Evolutionary conservation across 352 stramenopile species (phyloP), one percentile per base, ranked within the genome.

Genomic region (Chrysophaeum taylorii): DNA sequence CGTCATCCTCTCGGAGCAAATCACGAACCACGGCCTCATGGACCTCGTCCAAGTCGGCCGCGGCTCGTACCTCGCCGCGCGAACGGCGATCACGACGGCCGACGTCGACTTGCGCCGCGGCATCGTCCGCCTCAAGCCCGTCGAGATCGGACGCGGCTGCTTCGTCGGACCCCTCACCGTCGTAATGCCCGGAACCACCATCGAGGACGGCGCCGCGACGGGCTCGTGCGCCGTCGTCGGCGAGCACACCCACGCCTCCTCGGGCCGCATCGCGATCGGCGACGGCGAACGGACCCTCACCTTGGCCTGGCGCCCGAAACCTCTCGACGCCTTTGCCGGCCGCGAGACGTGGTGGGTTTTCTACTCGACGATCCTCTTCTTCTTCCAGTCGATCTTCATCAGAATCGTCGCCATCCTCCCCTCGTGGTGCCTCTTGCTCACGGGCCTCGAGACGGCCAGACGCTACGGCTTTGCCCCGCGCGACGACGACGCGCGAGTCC

Each of bases 221-320:
- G 57, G 57, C 2, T 23, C 57, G 33, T 16, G 2, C 2, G 36
- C 33, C 31, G n/a, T 66, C 31, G 31, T 66, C 57, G 36, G 31
- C 36, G 16, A 15, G 9, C 15, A 25, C 33, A 0, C 2, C 7
- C 9, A 2, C 31, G 35, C 45, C 9, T 1, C 33, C 2, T 2
- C 7, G 7, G 57, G 57, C 31, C 9, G 57, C 1, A 45, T 66
- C 57, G 57, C 57, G 2, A 66, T 66, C 57, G 57, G 57, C 57
- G 57, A 66, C 57, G 57, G 5, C 31, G 9, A 42, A 7, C 9
- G 4, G 5, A 31, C 31, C 18, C 36, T 42, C 9, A 66, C 57
- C 16, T 33, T 66, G 21, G 57, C 33, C 14, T 66, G 57, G 57
- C 57, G 57, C 33, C 57, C 57, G 18, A 1, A 45, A 25, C 35